Evolutionary conservation across 2,329 filamentous ascomycete species (phyloP), one percentile per base, ranked within the genome.

Genomic region (Sclerotinia spermophila): DNA sequence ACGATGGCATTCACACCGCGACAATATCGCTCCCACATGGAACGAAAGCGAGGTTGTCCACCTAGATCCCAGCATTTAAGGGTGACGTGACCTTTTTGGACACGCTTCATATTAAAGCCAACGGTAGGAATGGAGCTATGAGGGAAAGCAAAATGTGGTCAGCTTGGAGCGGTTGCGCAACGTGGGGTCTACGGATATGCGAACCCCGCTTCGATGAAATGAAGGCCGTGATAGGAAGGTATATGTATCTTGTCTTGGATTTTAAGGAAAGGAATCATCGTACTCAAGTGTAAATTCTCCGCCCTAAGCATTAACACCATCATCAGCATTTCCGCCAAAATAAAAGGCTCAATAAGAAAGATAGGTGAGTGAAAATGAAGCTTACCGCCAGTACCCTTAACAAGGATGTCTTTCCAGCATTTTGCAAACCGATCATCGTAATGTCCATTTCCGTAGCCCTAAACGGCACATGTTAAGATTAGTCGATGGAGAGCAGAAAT

Each of bases 391-490:
- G 86, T 78, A 98, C 95, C 77, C 94, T 89, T 81, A 99, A 85
- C 79, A 99, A 83, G 73, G 95, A 98, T 53, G 96, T 98, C 84
- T 99, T 99, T 79, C 96, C 96, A 72, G 96, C 96, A 84, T 98
- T 98, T 81, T 99, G 96, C 80, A 99, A 84, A 35, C 96, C 96
- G 81, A 99, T 95, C 91, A 99, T 97, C 77, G 96, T 98, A 80
- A 99, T 95, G 83, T 99, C 96, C 94, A 99, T 97, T 85, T 99
- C 96, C 76, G 94, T 97, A 76, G 95, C 94, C 96, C 95, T 97
- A 77, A 62, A 66, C 38, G 53, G 27, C 44, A 60, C 53, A 51
- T 64, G 58, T 24, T n/a, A 11, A 53, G 17, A 45, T 65, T 44
- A 44, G 51, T 44, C 30, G 38, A 61, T n/a, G 48, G 35, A 5